Base-by-base conservation (phyloP, 2,329 filamentous ascomycete species). In the Neofusicoccum laricinum region DNA sequence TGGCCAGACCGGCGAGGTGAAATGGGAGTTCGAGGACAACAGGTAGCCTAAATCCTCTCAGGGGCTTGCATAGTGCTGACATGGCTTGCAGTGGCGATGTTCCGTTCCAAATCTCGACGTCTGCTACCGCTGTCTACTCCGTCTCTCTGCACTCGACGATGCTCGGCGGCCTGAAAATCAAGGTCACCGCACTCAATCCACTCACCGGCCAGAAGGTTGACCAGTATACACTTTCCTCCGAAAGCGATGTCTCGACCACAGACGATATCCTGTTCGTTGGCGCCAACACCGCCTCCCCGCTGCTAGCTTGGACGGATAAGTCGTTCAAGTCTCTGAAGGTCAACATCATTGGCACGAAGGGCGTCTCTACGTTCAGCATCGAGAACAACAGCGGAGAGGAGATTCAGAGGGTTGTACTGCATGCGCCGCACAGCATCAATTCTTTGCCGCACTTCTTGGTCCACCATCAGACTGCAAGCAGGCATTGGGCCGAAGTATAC, bases 401-500 rank as follows among this genome's bases (percentile, higher is more conserved):
- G 12, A 72, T 83, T 3, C 82, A 88, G 63, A 79, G 81, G 19
- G 80, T 90, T 50, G 76, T 78, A 2, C 81, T 97, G 21, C 91
- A 96, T 72, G 90, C 91, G 0, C 90, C 92, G 15, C 87, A 88
- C 68, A 82, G 89, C 63, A 79, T 87, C 34, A 90, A 90, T 71
- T 89, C 91, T 3, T 82, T 88, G 50, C 83, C 92, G 41, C 92
- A 96, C 79, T 96, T 97, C 79, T 80, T 97, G 36, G 90, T 97
- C 4, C 91, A 97, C 69, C 92, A 87, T 70, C 84, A 88, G 70
- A 91, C 91, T 0, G 82, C 82, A 40, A 81, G 81, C 2, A 87
- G 87, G 17, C 91, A 93, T 73, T 92, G 90, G 81, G 94, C 90
- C 2, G 90, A 96, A 67, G 89, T 98, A 34, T 97, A 90, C 73